Conservation (phyloP, 257 asterid genomes). For the Echium plantagineum region DNA sequence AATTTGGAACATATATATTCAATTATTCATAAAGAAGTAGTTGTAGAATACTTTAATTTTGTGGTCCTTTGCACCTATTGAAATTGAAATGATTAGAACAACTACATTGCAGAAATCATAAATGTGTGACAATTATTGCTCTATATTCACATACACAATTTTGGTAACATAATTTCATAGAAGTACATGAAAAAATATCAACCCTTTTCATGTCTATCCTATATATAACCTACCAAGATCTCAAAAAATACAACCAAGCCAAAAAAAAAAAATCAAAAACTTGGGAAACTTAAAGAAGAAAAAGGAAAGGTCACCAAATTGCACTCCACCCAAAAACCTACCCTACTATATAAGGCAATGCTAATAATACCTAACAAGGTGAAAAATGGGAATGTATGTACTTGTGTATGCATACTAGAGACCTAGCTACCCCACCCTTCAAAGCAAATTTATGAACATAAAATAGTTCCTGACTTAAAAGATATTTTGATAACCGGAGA, state of each 20-base stretch:
- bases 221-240: background rate
- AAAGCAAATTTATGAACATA: too few relatives aligned
- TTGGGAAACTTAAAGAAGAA: too few relatives aligned
- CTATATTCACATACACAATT: constrained; percentile 16
- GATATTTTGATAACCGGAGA: too few relatives aligned
- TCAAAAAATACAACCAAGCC: background rate
- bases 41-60: background rate
- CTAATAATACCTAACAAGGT: too few relatives aligned
- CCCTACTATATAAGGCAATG: background rate
- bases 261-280: background rate
- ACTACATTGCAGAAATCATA: constrained; percentile 13
- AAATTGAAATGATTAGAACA: constrained; percentile 19
- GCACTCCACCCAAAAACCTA: background rate
- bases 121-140: constrained; percentile 11
- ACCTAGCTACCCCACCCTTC: too few relatives aligned
- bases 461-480: too few relatives aligned
- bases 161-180: constrained; percentile 19
- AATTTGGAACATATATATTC: background rate
- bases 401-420: background rate
- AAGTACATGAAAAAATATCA: constrained; percentile 7
- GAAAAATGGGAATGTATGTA: background rate
- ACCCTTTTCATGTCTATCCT: background rate
- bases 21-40: background rate
- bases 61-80: constrained; percentile 28
- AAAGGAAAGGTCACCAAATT: too few relatives aligned